Evolutionary conservation across 305 asterid species (phyloP).

Genomic region (Withania somnifera): DNA sequence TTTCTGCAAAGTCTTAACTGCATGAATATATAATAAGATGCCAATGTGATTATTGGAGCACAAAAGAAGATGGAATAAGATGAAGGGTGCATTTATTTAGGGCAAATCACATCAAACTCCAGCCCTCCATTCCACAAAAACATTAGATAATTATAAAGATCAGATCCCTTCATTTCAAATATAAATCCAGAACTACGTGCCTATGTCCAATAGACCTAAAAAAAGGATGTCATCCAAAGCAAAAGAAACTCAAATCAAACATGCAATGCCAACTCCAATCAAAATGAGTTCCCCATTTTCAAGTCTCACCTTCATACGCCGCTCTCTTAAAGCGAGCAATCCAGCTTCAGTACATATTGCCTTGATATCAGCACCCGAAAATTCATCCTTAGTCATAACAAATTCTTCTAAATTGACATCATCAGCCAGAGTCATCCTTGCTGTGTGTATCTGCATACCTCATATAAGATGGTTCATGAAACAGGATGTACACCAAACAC

Average conservation of each 20-base stretch:
- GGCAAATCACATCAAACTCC: background rate
- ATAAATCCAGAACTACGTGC: background rate
- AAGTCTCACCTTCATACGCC: conserved; percentile 81
- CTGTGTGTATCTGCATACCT: conserved; percentile 59
- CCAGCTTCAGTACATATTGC: conserved; percentile 98
- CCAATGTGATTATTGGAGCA: background rate
- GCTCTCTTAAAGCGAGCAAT: conserved; percentile 84
- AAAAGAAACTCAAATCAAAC: background rate
- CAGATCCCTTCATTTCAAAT: background rate
- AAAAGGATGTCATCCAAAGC: background rate
- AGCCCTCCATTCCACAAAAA: background rate
- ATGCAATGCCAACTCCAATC: background rate
- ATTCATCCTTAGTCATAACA: conserved; percentile 94
- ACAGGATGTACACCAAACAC: background rate
- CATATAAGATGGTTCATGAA: background rate
- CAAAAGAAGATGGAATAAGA: background rate
- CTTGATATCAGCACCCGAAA: conserved; percentile 93
- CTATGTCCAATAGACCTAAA: background rate
- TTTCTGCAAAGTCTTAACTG: background rate
- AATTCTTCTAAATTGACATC: conserved; percentile 94
- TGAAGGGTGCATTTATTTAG: background rate
- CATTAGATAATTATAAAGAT: background rate
- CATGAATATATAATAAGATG: background rate
- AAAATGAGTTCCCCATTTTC: background rate
- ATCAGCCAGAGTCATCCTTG: conserved; percentile 89